phyloP scores from a whole-genome alignment of 2,329 filamentous ascomycete species.

The Curvularia lunata region DNA sequence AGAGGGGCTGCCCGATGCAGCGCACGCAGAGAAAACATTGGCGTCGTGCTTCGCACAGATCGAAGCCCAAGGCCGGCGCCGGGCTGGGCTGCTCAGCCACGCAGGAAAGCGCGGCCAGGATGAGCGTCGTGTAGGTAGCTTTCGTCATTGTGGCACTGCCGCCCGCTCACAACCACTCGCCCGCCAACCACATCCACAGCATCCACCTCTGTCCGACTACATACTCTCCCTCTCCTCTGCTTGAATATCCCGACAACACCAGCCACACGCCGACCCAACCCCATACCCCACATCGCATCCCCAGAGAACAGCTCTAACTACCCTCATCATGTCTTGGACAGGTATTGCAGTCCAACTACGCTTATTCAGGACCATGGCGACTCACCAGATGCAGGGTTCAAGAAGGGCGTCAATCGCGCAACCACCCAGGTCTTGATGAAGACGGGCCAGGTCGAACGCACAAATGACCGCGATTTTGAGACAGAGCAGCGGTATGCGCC shows the following conservation, averaged over 20 bases:
- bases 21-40: slow-evolving; percentile 32
- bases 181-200: slow-evolving; percentile 20
- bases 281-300: not conserved
- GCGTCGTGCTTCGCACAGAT: slow-evolving; percentile 11
- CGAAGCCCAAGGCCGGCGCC: slow-evolving; percentile 5
- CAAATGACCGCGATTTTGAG: slow-evolving; percentile 97
- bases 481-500: slow-evolving; percentile 80
- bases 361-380: slow-evolving; percentile 12
- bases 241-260: not conserved
- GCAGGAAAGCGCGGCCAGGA: slow-evolving; percentile 16
- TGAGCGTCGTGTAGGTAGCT: slow-evolving; percentile 16
- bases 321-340: slow-evolving; percentile 59
- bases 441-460: slow-evolving; percentile 97
- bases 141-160: slow-evolving; percentile 41
- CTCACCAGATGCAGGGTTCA: slow-evolving; percentile 67
- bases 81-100: slow-evolving; percentile 20
- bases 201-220: slow-evolving; percentile 1
- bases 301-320: slow-evolving; percentile 3
- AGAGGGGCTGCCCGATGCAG: slow-evolving; percentile 27
- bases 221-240: slow-evolving; percentile 3
- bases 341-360: slow-evolving; percentile 54
- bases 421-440: slow-evolving; percentile 99
- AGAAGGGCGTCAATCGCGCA: slow-evolving; percentile 97
- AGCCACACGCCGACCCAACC: not conserved
- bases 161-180: slow-evolving; percentile 20